Evolutionary conservation across 768 basidiomycete genomes (phyloP), one percentile per base, ranked within the genome.

Genomic region (Rhizopogon roseolus): DNA sequence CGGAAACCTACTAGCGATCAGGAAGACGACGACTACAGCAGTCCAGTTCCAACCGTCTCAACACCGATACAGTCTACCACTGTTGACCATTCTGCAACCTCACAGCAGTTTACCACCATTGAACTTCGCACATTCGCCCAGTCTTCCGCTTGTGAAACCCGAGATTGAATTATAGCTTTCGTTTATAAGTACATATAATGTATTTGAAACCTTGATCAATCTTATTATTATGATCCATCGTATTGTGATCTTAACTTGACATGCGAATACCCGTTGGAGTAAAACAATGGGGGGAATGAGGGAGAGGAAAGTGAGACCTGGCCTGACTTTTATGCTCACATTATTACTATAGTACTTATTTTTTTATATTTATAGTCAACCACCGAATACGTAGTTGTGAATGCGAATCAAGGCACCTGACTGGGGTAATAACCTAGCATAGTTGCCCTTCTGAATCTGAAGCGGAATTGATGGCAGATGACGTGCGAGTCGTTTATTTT

Each of bases 11-110:
- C 36, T 19, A 11, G 17, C 3, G 25, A 34, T 19, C 42, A n/a
- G 11, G 45, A 59, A 14, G 57, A 57, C 16, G 61, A 54, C 25
- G 55, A 55, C 46, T 57, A 50, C 42, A 57, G 50, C 22, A 37
- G 42, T 16, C n/a, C 11, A 10, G 22, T 27, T 19, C 14, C 11
- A n/a, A n/a, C 41, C 6, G 11, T 19, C 22, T 13, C 19, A 25
- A 46, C 11, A 16, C 34, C 16, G 32, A 41, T 25, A 36, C 40
- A 36, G 8, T 64, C 68, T 14, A 68, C 66, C 10, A 69, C 66
- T 39, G 52, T 63, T 22, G 63, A 67, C 19, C 6, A 17, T 11
- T 6, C 17, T 6, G n/a, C 11, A 45, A 36, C 34, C 10, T 19
- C 29, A 17, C 29, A 3, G 13, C 13, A 1, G 13, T 22, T 34